Base-by-base conservation (phyloP, 208 protist species). In the Trichomonas vaginalis region DNA sequence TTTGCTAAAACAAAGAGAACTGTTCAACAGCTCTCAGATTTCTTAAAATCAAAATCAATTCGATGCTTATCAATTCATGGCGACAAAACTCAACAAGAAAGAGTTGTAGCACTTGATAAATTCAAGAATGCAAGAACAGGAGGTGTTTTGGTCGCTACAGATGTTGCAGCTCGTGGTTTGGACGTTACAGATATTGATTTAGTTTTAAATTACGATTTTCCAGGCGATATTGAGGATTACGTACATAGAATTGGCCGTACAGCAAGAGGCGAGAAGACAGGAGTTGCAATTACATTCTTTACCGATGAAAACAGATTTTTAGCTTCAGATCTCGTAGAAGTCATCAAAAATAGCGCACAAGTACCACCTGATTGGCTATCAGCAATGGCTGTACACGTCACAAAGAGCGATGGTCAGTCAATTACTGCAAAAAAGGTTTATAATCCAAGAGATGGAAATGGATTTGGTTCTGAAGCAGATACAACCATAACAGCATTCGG, bases 1-100 rank as follows among this genome's bases (percentile, higher is more conserved):
- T 99, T 99, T 97, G 99, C 99, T 0, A 99, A 99, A 97, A 99
- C 99, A 83, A 99, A 99, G 97, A 97, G 98, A 80, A 97, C 98
- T 61, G 99, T 99, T 32, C 98, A 99, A 97, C 97, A 97, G 62
- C 97, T 99, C 37, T 98, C 99, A 96, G 97, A 98, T 48, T 98
- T 98, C 96, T 97, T 99, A 17, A 97, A 96, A 95, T 96, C 97
- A 1, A 80, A 90, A 23, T 95, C 95, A 80, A 87, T 99, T 46
- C 97, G 98, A 95, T 98, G 97, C 0, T 98, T 98, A 95, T 99
- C 98, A 61, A 99, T 99, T 95, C 98, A 99, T 96, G 98, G 98
- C 96, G 98, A 99, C 96, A 96, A 98, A 37, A 96, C 97, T 8
- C 98, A 98, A 96, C 49, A 90, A 21, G 98, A 98, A 96, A 97